These are phyloP conservation scores for Suhomyces bokatorum DNA, from an alignment of 1,139 yeast species.

Conservation along the genomic window DNA sequence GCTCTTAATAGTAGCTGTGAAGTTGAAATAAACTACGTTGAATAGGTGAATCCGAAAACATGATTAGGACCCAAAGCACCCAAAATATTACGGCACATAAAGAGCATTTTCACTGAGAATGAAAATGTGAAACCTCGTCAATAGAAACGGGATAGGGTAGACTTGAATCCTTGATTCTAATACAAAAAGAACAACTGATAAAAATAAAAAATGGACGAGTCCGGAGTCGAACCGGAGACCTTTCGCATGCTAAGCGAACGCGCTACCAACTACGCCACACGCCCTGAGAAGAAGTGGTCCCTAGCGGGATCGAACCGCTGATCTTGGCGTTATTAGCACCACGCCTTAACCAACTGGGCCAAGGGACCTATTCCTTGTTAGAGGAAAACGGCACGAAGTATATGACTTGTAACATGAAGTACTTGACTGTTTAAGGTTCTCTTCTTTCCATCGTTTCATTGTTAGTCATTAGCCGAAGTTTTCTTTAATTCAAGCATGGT, in stretches of 20 bases:
- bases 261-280: conserved; percentile 95
- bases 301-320: conserved; percentile 41
- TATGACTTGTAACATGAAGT: not conserved
- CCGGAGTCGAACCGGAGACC: conserved; percentile 92
- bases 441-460: too few species aligned
- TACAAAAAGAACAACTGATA: not conserved
- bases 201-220: conserved; percentile 62
- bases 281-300: conserved; percentile 46
- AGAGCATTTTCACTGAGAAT: too few species aligned
- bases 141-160: too few species aligned
- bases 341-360: conserved; percentile 42
- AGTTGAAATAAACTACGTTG: not conserved
- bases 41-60: too few species aligned
- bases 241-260: conserved; percentile 89
- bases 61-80: too few species aligned
- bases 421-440: too few species aligned
- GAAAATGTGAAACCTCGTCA: too few species aligned
- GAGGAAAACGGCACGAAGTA: not conserved
- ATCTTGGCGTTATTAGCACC: conserved; percentile 44
- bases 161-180: too few species aligned
- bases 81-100: too few species aligned
- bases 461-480: not conserved
- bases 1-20: not conserved
- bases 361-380: conserved; percentile 25
- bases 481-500: too few species aligned